phyloP scores from a whole-genome alignment of 768 basidiomycete genomes.

The Lenzites betulinus region DNA sequence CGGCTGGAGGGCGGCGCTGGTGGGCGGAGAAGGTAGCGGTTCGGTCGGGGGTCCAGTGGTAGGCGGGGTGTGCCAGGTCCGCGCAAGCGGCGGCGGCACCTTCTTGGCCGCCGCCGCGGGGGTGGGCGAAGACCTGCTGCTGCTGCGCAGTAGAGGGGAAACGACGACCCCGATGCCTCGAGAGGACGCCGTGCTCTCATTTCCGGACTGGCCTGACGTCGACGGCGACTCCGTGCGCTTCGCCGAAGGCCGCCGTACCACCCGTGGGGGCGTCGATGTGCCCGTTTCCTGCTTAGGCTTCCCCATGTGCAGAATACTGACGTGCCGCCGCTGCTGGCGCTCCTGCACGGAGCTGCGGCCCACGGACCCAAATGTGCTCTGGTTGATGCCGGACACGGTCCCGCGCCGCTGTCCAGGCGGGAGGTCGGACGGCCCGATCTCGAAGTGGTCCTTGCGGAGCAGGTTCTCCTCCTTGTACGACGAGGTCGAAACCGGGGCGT shows the following conservation, averaged over 20 bases:
- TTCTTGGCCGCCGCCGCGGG: not conserved
- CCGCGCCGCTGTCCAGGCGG: slow-evolving; percentile 7
- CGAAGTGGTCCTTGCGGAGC: slow-evolving; percentile 20
- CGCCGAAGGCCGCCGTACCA: slow-evolving; percentile 15
- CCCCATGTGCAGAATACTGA: slow-evolving; percentile 14
- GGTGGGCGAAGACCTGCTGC: slow-evolving; percentile 13
- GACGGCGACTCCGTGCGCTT: slow-evolving; percentile 17
- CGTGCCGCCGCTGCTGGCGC: slow-evolving; percentile 11
- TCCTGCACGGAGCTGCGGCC: not conserved
- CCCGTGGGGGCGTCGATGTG: not conserved
- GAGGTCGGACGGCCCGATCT: not conserved
- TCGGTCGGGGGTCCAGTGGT: slow-evolving; percentile 21
- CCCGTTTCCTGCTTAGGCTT: slow-evolving; percentile 11
- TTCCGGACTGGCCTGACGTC: slow-evolving; percentile 6
- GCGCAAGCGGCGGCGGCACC: slow-evolving; percentile 18
- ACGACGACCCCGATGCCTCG: not conserved
- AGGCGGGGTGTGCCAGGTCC: slow-evolving; percentile 18
- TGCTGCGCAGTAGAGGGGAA: slow-evolving; percentile 14
- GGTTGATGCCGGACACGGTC: slow-evolving; percentile 8
- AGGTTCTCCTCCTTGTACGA: slow-evolving; percentile 22
- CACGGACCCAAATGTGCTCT: not conserved
- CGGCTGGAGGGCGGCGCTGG: not conserved
- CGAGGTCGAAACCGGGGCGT: not conserved
- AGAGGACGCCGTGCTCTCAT: slow-evolving; percentile 8
- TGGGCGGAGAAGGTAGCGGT: slow-evolving; percentile 21